A percentile compares a stretch with the other conserved stretches of the same genome.
These are phyloP conservation scores for Coniochaeta sp. DNA, from an alignment of 2,329 filamentous ascomycete genomes.

Conservation along the genomic window DNA sequence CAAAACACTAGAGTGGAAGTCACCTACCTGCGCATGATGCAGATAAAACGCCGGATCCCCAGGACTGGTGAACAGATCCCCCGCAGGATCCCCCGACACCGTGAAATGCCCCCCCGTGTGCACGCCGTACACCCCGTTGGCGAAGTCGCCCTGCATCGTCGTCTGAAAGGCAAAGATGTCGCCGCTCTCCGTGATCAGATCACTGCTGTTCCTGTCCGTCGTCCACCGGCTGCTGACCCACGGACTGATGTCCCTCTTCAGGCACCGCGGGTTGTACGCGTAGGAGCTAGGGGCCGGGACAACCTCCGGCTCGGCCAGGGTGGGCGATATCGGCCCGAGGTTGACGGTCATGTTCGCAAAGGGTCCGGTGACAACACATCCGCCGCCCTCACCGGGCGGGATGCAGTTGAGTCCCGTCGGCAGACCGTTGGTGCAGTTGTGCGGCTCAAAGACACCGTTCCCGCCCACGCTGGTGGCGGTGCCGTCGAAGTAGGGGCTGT, in stretches of 20 bases:
- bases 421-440: slow-evolving; percentile 18
- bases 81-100: slow-evolving; percentile 18
- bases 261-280: slow-evolving; percentile 31
- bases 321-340: slow-evolving; percentile 23
- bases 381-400: slow-evolving; percentile 41
- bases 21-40: background rate
- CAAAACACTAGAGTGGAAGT: background rate
- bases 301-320: slow-evolving; percentile 5
- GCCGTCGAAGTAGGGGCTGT: slow-evolving; percentile 40
- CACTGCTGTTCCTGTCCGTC: slow-evolving; percentile 23
- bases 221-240: slow-evolving; percentile 20
- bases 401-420: slow-evolving; percentile 15
- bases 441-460: slow-evolving; percentile 25
- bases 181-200: slow-evolving; percentile 24
- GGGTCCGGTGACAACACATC: slow-evolving; percentile 40
- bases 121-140: slow-evolving; percentile 17
- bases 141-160: slow-evolving; percentile 29
- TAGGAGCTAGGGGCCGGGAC: slow-evolving; percentile 17
- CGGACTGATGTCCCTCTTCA: slow-evolving; percentile 32
- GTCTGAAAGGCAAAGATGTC: slow-evolving; percentile 31
- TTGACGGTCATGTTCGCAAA: slow-evolving; percentile 31
- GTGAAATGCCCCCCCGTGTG: slow-evolving; percentile 27
- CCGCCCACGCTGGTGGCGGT: slow-evolving; percentile 32
- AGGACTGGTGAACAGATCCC: slow-evolving; percentile 10
- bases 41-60: slow-evolving; percentile 3